A percentile compares a stretch with the other conserved stretches of the same genome.
phyloP scores from a whole-genome alignment of 1,284 basidiomycete species.

The Cryptococcus sp. region DNA sequence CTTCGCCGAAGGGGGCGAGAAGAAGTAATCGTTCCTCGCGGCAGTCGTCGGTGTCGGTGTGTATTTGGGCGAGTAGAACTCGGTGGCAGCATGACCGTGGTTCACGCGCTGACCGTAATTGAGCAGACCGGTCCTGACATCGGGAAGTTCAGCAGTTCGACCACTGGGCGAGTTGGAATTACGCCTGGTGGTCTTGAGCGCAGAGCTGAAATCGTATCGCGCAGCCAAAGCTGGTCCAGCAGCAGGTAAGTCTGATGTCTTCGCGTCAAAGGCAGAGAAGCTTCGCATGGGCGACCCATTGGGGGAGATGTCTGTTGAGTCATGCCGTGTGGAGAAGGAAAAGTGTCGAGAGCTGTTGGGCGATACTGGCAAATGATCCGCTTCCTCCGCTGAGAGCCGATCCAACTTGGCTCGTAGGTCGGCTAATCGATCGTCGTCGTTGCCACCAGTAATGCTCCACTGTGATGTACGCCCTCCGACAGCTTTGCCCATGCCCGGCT shows the following conservation, averaged over 20 bases:
- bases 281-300: conserved; percentile 9
- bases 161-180: conserved; percentile 39
- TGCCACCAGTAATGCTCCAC: conserved; percentile 52
- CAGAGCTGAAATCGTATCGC: conserved; percentile 59
- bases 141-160: conserved; percentile 23
- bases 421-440: conserved; percentile 49
- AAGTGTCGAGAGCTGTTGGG: conserved; percentile 18
- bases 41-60: conserved; percentile 5
- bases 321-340: conserved; percentile 14
- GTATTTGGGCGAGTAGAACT: conserved; percentile 47
- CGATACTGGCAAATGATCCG: conserved; percentile 31
- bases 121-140: conserved; percentile 38
- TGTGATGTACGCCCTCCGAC: conserved; percentile 39
- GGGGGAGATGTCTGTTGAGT: conserved; percentile 6
- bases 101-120: conserved; percentile 20
- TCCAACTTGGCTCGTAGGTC: conserved; percentile 56
- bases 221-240: conserved; percentile 43
- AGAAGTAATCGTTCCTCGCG: conserved; percentile 15
- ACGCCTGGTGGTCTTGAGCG: conserved; percentile 52
- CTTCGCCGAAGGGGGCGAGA: conserved; percentile 14
- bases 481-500: conserved; percentile 43
- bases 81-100: conserved; percentile 33
- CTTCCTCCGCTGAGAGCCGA: conserved; percentile 54
- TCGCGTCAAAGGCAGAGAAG: conserved; percentile 8
- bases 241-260: conserved; percentile 25